Evolutionary conservation across 2,329 filamentous ascomycete genomes (phyloP).

Genomic region (Phyllosticta citrichinensis): DNA sequence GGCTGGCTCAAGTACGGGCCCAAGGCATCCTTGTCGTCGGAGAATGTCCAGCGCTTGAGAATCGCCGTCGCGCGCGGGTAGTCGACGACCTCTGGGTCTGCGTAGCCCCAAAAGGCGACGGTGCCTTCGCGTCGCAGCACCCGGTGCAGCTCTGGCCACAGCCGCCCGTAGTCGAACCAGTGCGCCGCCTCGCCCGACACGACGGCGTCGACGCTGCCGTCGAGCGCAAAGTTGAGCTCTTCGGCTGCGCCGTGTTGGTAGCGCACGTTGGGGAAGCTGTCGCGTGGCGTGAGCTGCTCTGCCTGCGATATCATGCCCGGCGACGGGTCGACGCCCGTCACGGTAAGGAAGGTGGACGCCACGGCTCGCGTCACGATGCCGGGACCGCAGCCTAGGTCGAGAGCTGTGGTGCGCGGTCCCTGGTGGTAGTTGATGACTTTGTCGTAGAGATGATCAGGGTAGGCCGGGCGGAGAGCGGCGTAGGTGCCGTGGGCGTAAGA

Average conservation of each 20-base stretch:
- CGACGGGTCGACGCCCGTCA: constrained; percentile 49
- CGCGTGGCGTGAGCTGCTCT: constrained; percentile 12
- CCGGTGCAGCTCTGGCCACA: constrained; percentile 47
- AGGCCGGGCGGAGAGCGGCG: constrained; percentile 50
- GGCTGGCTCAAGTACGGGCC: constrained; percentile 53
- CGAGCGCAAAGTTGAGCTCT: constrained; percentile 40
- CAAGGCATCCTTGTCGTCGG: constrained; percentile 38
- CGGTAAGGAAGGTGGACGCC: constrained; percentile 40
- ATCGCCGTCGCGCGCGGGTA: constrained; percentile 43
- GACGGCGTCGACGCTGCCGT: constrained; percentile 43
- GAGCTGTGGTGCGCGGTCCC: constrained; percentile 25
- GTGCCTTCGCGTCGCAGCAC: constrained; percentile 47
- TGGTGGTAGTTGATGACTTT: constrained; percentile 46
- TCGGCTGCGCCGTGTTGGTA: constrained; percentile 46
- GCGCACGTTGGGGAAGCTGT: constrained; percentile 32
- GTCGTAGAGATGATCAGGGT: constrained; percentile 46
- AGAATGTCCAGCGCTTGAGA: constrained; percentile 47
- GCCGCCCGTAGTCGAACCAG: constrained; percentile 51
- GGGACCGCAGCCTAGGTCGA: constrained; percentile 57
- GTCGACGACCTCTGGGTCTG: constrained; percentile 51
- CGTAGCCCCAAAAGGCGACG: constrained; percentile 58
- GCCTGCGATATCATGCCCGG: constrained; percentile 41
- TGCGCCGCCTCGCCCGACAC: constrained; percentile 50
- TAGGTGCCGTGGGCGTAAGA: constrained; percentile 49
- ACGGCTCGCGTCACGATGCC: constrained; percentile 48